Evolutionary conservation across 2,329 filamentous ascomycete genomes (phyloP).

Genomic region (Alternaria brassicae): DNA sequence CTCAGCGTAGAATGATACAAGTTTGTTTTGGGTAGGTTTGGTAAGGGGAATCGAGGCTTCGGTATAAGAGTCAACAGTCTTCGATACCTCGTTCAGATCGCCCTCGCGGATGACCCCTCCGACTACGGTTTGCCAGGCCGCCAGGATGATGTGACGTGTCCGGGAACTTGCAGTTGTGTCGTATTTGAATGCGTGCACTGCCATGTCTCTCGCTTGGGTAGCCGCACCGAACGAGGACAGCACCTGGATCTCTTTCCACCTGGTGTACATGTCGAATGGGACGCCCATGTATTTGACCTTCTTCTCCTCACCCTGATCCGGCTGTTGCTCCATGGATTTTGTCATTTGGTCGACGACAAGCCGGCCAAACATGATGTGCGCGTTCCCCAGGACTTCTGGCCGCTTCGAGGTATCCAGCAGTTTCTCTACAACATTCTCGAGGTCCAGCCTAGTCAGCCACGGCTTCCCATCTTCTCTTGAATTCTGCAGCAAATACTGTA

Average conservation of each 20-base stretch:
- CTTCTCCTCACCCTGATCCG: background rate
- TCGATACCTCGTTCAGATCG: conserved; percentile 64
- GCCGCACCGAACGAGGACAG: conserved; percentile 36
- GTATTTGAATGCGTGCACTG: conserved; percentile 15
- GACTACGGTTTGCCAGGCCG: conserved; percentile 55
- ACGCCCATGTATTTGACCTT: conserved; percentile 6
- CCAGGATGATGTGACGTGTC: background rate
- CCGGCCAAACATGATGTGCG: conserved; percentile 52
- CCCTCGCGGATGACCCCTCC: conserved; percentile 68
- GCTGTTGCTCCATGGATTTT: conserved; percentile 13
- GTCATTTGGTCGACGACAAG: conserved; percentile 42
- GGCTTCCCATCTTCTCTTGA: conserved; percentile 32
- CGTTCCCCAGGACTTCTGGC: conserved; percentile 47
- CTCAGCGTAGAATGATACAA: conserved; percentile 69
- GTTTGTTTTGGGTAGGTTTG: conserved; percentile 52
- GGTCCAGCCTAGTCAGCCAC: conserved; percentile 40
- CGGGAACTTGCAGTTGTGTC: conserved; percentile 8
- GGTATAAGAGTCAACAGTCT: conserved; percentile 62
- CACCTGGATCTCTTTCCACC: conserved; percentile 25
- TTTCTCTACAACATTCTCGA: conserved; percentile 20
- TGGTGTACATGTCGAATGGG: conserved; percentile 6
- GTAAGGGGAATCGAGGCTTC: conserved; percentile 49
- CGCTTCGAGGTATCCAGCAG: conserved; percentile 30
- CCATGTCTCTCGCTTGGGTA: conserved; percentile 37
- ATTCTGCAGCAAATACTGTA: conserved; percentile 63